These are phyloP conservation scores for Gymnopilus junonius DNA, from an alignment of 768 basidiomycete genomes.

Conservation along the genomic window DNA sequence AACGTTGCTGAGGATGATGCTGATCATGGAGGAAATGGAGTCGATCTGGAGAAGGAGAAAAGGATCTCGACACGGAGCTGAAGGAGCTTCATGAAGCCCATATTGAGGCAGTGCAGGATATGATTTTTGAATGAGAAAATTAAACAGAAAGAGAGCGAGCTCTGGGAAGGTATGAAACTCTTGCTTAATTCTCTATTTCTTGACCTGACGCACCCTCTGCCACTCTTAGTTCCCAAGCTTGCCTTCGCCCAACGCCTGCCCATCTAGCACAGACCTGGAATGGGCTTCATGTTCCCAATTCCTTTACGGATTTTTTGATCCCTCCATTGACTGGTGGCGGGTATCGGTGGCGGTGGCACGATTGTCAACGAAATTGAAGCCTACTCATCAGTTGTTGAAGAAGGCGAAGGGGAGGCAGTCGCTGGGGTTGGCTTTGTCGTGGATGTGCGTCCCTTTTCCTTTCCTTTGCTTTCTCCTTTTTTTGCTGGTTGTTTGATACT, in stretches of 20 bases:
- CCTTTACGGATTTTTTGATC: conserved; percentile 30
- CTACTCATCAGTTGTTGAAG: conserved; percentile 42
- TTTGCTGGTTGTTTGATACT: too few relatives aligned
- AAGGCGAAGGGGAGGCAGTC: conserved; percentile 63
- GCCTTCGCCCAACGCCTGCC: conserved; percentile 55
- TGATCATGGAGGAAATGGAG: neutral
- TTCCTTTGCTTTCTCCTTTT: neutral
- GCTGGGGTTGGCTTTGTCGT: conserved; percentile 63
- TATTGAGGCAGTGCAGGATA: conserved; percentile 25
- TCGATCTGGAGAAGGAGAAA: neutral
- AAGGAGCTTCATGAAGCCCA: conserved; percentile 31
- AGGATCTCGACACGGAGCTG: conserved; percentile 35
- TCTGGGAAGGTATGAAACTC: conserved; percentile 70
- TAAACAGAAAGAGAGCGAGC: conserved; percentile 48
- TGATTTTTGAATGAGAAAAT: conserved; percentile 61
- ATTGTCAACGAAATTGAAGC: neutral
- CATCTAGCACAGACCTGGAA: conserved; percentile 19
- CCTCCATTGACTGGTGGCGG: conserved; percentile 10
- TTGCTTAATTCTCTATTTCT: too few relatives aligned
- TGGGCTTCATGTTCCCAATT: conserved; percentile 36
- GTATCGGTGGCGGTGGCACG: neutral
- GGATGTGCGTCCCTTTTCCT: conserved; percentile 63
- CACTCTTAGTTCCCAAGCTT: conserved; percentile 57
- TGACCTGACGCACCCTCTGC: too few relatives aligned
- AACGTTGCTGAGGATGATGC: neutral